Percentiles rank a stretch among this genome's conserved stretches.
These are phyloP conservation scores for Glonium stellatum DNA, from an alignment of 495 filamentous ascomycete genomes.

Conservation along the genomic window DNA sequence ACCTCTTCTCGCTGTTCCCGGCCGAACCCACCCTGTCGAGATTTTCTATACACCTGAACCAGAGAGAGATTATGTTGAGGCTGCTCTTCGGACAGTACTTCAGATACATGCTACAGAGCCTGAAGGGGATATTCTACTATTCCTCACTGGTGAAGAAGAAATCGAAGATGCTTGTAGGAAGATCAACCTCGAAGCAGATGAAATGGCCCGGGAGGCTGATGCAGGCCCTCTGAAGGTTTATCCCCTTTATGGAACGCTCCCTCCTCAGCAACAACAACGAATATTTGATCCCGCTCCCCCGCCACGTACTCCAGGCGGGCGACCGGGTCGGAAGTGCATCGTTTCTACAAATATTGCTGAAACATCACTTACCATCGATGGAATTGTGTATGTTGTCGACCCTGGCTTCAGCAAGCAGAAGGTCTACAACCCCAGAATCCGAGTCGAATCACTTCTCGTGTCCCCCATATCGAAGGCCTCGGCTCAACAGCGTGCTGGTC, in stretches of 20 bases:
- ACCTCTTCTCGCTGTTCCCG: conserved; percentile 87
- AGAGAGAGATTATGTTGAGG: conserved; percentile 94
- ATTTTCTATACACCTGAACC: conserved; percentile 98
- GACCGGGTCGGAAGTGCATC: conserved; percentile 89
- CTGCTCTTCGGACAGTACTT: conserved; percentile 84
- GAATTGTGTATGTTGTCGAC: conserved; percentile 98
- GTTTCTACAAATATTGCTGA: conserved; percentile 98
- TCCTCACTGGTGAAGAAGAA: conserved; percentile 97
- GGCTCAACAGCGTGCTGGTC: conserved; percentile 95
- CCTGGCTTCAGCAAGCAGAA: conserved; percentile 99
- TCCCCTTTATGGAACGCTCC: conserved; percentile 88
- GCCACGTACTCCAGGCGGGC: conserved; percentile 62
- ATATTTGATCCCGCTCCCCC: conserved; percentile 89
- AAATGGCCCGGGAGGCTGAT: conserved; percentile 83
- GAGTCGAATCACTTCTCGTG: conserved; percentile 91
- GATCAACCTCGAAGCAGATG: conserved; percentile 81
- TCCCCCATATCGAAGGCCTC: conserved; percentile 97
- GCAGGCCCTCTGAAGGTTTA: conserved; percentile 85
- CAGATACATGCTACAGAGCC: conserved; percentile 91
- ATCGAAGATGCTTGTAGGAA: conserved; percentile 95
- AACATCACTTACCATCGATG: conserved; percentile 95
- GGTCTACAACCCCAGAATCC: conserved; percentile 94
- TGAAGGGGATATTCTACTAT: conserved; percentile 91
- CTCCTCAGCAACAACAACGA: conserved; percentile 83
- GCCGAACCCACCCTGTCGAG: conserved; percentile 92